Conservation (phyloP, 257 asterid genomes). For the Cynanchum wilfordii region DNA sequence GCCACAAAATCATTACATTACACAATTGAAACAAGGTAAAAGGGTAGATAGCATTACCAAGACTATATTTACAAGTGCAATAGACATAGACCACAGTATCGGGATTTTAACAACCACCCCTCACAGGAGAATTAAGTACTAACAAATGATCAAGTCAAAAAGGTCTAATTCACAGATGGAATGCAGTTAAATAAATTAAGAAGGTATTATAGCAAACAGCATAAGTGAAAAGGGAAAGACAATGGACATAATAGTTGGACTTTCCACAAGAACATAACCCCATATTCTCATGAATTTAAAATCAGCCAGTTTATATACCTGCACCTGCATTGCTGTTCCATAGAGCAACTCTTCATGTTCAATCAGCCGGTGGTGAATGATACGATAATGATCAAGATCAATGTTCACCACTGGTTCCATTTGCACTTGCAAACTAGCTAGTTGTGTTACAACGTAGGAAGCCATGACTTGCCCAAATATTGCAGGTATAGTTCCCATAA, state of each 20-base stretch:
- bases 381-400: conserved; percentile 70
- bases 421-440: conserved; percentile 71
- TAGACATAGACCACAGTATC: neutral
- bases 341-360: conserved; percentile 88
- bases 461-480: conserved; percentile 98
- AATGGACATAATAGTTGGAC: neutral
- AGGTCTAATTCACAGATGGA: neutral
- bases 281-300: neutral
- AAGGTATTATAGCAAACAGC: neutral
- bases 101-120: neutral
- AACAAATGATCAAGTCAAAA: neutral
- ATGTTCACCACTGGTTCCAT: conserved; percentile 90
- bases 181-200: neutral
- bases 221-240: neutral
- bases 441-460: conserved; percentile 72
- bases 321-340: conserved; percentile 74
- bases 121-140: neutral
- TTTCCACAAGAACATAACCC: neutral
- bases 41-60: neutral
- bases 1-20: neutral
- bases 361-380: conserved; percentile 83
- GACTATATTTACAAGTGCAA: neutral
- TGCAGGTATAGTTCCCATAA: conserved; percentile 95
- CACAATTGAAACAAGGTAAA: neutral
- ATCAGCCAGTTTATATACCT: conserved; percentile 39